Base-by-base conservation (phyloP, 768 basidiomycete species). In the Psilocybe azurescens region DNA sequence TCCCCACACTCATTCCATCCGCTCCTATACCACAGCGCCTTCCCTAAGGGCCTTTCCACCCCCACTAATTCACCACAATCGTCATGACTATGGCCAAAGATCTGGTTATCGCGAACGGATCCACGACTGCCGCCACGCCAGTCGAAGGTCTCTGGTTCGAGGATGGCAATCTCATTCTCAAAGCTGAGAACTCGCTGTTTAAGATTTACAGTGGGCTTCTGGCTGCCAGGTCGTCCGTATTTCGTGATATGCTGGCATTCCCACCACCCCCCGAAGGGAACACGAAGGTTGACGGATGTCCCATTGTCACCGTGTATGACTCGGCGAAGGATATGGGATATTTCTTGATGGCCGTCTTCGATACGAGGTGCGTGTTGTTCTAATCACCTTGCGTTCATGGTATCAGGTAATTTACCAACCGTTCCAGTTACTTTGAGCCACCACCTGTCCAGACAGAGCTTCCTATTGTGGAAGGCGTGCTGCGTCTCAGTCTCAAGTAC, bases 151-250 rank as follows among this genome's bases (percentile, higher is more conserved):
- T 76, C 29, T 79, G 75, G 75, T 79, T 73, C 54, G 71, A 74
- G 16, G 90, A 66, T 73, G 77, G 78, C 4, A 78, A 77, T 56
- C 68, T 81, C 54, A 75, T 79, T 20, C 70, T 81, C 13, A 70
- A 76, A 58, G 77, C 74, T 8, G 73, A 74, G 56, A 65, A 71
- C 47, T 71, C 69, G 13, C 69, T 72, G 7, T 81, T 79, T 67
- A 71, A 72, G 20, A 64, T 81, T 41, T 74, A 75, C 53, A 67
- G 73, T n/a, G 76, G 77, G 5, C 64, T 79, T 9, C 63, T 81
- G 14, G 69, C 75, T 4, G 68, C 72, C 5, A 67, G 74, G 33
- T 78, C 77, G 2, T 64, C 72, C 10, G 78, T 80, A 11, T 80
- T 80, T 60, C 68, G 69, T 10, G 76, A 77, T 56, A 79, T 81